Conservation (phyloP, 2,329 filamentous ascomycete genomes). For the Fusarium udum region DNA sequence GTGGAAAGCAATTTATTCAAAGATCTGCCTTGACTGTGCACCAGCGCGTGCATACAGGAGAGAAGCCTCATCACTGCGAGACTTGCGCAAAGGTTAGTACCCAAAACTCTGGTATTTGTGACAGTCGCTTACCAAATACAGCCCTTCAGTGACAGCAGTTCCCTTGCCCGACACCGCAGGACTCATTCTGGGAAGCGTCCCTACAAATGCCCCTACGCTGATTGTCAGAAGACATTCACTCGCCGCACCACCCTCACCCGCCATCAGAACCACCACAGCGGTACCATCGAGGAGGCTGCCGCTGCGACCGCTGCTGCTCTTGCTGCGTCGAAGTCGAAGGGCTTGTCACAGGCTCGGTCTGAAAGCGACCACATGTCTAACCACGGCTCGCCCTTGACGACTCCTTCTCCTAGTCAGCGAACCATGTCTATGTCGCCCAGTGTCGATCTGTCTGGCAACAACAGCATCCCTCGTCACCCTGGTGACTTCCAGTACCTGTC, state of each 20-base stretch:
- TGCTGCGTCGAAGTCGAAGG: slow-evolving; percentile 61
- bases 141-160: slow-evolving; percentile 97
- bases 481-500: slow-evolving; percentile 77
- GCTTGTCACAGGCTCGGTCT: slow-evolving; percentile 64
- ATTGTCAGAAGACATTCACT: slow-evolving; percentile 98
- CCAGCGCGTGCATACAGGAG: slow-evolving; percentile 93
- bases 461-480: slow-evolving; percentile 71
- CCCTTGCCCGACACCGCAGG: slow-evolving; percentile 88
- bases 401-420: slow-evolving; percentile 84
- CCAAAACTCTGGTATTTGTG: background rate
- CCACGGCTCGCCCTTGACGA: slow-evolving; percentile 78
- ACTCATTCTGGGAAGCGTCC: slow-evolving; percentile 96
- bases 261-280: slow-evolving; percentile 95
- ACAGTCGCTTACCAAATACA: slow-evolving; percentile 50
- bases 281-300: slow-evolving; percentile 92
- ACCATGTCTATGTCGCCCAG: slow-evolving; percentile 82
- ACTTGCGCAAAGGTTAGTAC: slow-evolving; percentile 87
- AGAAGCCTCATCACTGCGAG: slow-evolving; percentile 98
- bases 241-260: slow-evolving; percentile 92
- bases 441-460: slow-evolving; percentile 74
- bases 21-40: slow-evolving; percentile 95
- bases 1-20: slow-evolving; percentile 97
- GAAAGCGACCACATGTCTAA: slow-evolving; percentile 77
- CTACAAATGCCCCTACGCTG: slow-evolving; percentile 96
- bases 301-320: slow-evolving; percentile 88